Evolutionary conservation across 2,329 filamentous ascomycete species (phyloP), one percentile per base, ranked within the genome.

Genomic region (Diaporthe vaccinii): DNA sequence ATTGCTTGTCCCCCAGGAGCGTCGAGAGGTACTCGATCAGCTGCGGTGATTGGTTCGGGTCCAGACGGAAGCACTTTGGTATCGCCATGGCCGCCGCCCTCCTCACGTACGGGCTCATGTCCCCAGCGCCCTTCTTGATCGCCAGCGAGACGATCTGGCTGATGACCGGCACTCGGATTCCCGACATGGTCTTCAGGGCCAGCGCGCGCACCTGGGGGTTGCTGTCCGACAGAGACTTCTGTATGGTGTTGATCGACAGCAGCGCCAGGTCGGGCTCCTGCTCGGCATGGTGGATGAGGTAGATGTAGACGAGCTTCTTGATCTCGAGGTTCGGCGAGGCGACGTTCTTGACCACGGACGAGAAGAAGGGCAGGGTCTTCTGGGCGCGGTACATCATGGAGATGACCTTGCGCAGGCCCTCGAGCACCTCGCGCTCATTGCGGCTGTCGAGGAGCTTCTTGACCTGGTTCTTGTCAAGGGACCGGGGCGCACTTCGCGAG

Each of bases 291-390:
- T 97, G 95, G 76, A 98, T 93, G 77, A 99, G 92, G 85, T 98
- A 99, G 83, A 98, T 98, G 87, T 99, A 99, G 77, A 99, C 97
- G 74, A 99, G 92, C 84, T 98, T 98, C 86, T 98, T 97, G 84
- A 98, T 96, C 81, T 98, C 95, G 80, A 98, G 90, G 80, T 95
- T 98, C 20, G 96, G 94, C 51, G 95, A 98, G 39, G 96, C 96
- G 76, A 98, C 95, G 80, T 98, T 99, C 87, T 99, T 99, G 83
- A 99, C 95, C 73, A 99, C 94, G 34, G 95, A 94, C n/a, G 96
- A 98, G 88, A 99, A 99, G 89, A 96, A 98, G 31, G 94, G 93
- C 3, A 98, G 89, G 75, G 95, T 98, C 79, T 95, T 93, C 83
- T 97, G 94, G 80, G 94, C 92, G 79, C 92, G 92, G 86, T 98